Evolutionary conservation across 768 basidiomycete species (phyloP), one percentile per base, ranked within the genome.

Genomic region (Serendipita indica): DNA sequence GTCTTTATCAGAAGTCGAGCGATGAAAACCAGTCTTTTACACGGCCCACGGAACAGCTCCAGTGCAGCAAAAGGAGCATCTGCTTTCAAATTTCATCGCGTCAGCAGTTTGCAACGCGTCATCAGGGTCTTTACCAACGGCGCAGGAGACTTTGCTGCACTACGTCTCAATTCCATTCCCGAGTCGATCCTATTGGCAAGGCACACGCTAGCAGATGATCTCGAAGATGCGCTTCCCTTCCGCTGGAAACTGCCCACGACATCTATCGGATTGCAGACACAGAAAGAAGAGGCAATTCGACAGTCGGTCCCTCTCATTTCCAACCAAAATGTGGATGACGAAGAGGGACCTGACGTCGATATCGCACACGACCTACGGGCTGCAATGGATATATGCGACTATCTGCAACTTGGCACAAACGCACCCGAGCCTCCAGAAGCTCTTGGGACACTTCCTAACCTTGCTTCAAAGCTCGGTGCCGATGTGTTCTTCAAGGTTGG

Each of bases 101-200:
- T 96, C 1, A 82, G 86, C 0, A 81, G 80, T 63, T 72, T 96
- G 1, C 93, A 98, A 65, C 82, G 96, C n/a, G 81, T 85, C 27
- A 79, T 84, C 27, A 76, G 78, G 30, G 94, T 99, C 3, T 86
- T 82, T 57, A 83, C 87, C 12, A 96, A 88, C 63, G 82, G 79
- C 63, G 83, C 87, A 0, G 96, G 94, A 1, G 87, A 88, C 0
- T 93, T 89, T 68, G 91, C 82, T 2, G 93, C 88, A 1, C 72
- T 98, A 33, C 77, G 84, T 14, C 76, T 84, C 13, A 89, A 93
- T 64, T 84, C 80, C 57, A 71, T 71, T 35, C 81, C 84, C 0
- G 71, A 71, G 2, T 70, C 75, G 2, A 79, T 97, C 49, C 66
- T 67, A 0, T 64, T 86, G 3, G 65, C 67, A 0, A 86, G 89